Base-by-base conservation (phyloP, 495 filamentous ascomycete genomes). In the Xylaria sp. region DNA sequence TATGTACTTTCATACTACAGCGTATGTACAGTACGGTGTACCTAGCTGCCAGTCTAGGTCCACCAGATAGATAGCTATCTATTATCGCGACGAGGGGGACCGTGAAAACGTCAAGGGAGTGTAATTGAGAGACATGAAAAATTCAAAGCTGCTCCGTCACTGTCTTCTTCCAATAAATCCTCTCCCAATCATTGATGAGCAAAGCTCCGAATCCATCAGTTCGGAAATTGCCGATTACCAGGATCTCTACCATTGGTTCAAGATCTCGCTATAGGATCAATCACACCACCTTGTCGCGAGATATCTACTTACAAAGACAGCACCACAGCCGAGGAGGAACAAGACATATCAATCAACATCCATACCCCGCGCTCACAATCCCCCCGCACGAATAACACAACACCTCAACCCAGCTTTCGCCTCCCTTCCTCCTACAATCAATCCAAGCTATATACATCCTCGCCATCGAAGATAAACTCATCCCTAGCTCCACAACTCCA, bases 311-410 rank as follows among this genome's bases (percentile, higher is more conserved):
- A 12, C 29, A 59, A 35, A 59, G 37, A 33, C 57, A 58, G 57
- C 57, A 59, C 11, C 31, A 37, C n/a, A 11, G 57, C 55, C 31
- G 55, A 59, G 15, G 19, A 59, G 21, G 31, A 21, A 59, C 5
- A 29, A 8, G n/a, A 26, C 19, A 6, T 5, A 37, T 21, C 2
- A 17, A 4, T 4, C 29, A 12, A 37, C 12, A 31, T 12, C 21
- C 57, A 12, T 59, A 59, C 57, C 57, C 57, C 57, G 57, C 57
- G 57, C 57, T 5, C 33, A 14, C 37, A 37, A 35, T 37, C 57
- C 57, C 57, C 57, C 57, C 57, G 57, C 57, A 59, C 31, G 33
- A 59, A 37, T n/a, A 37, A 46, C 44, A n/a, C 53, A 58, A n/a
- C 15, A 19, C 53, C 12, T 17, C 29, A 31, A n/a, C 14, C n/a